Evolutionary conservation across 441 rosid genomes (phyloP).

Genomic region (Eruca vesicaria): DNA sequence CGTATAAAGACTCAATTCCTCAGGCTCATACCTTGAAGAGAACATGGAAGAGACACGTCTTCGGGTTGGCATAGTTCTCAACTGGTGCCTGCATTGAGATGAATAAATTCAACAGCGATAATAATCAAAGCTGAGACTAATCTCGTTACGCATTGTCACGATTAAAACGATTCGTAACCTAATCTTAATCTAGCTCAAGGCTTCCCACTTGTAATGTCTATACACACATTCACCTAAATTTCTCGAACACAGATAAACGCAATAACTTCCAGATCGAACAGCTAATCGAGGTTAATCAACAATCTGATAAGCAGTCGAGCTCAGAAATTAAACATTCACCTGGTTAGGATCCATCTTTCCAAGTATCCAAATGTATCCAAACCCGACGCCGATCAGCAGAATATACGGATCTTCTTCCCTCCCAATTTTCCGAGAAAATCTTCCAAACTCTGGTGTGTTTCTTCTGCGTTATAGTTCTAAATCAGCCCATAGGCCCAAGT

Average conservation of each 20-base stretch:
- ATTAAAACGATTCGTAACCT: no score
- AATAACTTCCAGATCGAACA: slow-evolving; percentile 34
- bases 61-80: slow-evolving; percentile 96
- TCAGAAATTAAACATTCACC: slow-evolving; percentile 33
- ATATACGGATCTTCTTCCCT: no score
- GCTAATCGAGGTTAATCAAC: not conserved
- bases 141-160: no score
- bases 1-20: not conserved
- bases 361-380: slow-evolving; percentile 13
- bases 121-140: not conserved
- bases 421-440: no score
- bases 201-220: no score
- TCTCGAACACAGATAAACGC: slow-evolving; percentile 15
- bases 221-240: not conserved
- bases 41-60: slow-evolving; percentile 94
- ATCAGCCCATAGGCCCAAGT: no score
- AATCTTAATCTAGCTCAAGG: no score
- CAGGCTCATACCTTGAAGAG: slow-evolving; percentile 69
- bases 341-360: slow-evolving; percentile 43
- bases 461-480: no score
- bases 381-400: no score
- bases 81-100: slow-evolving; percentile 70
- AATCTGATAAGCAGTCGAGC: slow-evolving; percentile 15
- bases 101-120: not conserved
- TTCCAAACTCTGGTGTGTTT: no score